Evolutionary conservation across 176 grass and related monocot species (phyloP).

Genomic region (Echinochloa phyllopogon): DNA sequence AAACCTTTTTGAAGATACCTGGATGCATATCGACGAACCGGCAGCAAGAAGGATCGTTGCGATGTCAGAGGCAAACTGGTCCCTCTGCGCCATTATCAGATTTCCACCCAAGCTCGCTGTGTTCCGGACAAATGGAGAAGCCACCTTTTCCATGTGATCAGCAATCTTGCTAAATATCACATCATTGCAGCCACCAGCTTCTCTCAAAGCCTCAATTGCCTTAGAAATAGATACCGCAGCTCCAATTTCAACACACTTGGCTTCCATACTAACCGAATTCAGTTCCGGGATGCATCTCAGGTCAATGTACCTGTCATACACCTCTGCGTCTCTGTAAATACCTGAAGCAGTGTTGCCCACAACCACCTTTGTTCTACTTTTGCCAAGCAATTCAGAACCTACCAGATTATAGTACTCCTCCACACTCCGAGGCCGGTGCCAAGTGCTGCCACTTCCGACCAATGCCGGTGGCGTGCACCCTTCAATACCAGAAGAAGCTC

Average conservation of each 20-base stretch:
- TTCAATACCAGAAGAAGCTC: slow-evolving; percentile 39
- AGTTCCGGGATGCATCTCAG: slow-evolving; percentile 71
- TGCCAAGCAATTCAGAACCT: slow-evolving; percentile 33
- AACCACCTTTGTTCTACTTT: slow-evolving; percentile 64
- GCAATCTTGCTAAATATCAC: slow-evolving; percentile 76
- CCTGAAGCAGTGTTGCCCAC: slow-evolving; percentile 86
- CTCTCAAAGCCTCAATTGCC: slow-evolving; percentile 66
- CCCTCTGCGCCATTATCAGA: slow-evolving; percentile 83
- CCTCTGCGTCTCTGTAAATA: slow-evolving; percentile 73
- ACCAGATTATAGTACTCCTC: slow-evolving; percentile 57
- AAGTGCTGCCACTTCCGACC: slow-evolving; percentile 4
- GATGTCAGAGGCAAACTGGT: slow-evolving; percentile 76
- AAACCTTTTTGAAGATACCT: slow-evolving; percentile 55
- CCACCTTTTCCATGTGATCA: slow-evolving; percentile 91
- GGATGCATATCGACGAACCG: slow-evolving; percentile 62
- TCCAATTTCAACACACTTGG: slow-evolving; percentile 62
- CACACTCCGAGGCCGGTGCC: slow-evolving; percentile 65
- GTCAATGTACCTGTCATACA: slow-evolving; percentile 79
- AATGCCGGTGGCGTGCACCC: background rate
- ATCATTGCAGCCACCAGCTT: slow-evolving; percentile 38
- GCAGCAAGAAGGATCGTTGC: slow-evolving; percentile 83
- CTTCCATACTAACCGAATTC: slow-evolving; percentile 55
- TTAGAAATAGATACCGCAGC: slow-evolving; percentile 66
- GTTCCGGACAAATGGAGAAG: slow-evolving; percentile 84
- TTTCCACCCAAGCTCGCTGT: slow-evolving; percentile 91